A percentile compares a stretch with the other conserved stretches of the same genome.
Evolutionary conservation across 129 eudicot genomes (phyloP).

Genomic region (Pulicaria dysenterica): DNA sequence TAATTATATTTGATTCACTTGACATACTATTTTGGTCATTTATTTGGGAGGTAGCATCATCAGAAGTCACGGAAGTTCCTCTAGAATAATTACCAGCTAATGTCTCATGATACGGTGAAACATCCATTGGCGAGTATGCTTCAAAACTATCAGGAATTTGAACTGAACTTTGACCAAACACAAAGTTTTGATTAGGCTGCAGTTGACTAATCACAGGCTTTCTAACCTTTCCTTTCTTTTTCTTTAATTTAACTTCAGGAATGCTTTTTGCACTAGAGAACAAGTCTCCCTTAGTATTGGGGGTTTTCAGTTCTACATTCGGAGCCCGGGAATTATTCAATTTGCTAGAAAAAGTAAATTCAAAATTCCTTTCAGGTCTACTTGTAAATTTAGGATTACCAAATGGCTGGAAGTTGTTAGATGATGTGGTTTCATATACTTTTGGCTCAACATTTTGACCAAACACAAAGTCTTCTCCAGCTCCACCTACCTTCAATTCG

Average conservation of each 20-base stretch:
- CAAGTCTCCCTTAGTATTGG: conserved; percentile 41
- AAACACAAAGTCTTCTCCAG: conserved; percentile 22
- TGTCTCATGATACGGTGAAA: conserved; percentile 81
- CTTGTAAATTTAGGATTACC: conserved; percentile 29
- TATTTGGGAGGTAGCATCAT: conserved; percentile 37
- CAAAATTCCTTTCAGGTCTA: conserved; percentile 38
- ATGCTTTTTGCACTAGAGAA: conserved; percentile 45
- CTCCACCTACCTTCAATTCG: conserved; percentile 38
- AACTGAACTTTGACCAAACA: conserved; percentile 33
- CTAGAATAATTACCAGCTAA: conserved; percentile 47
- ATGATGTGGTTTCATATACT: conserved; percentile 33
- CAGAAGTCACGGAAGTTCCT: conserved; percentile 70
- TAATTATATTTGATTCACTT: conserved; percentile 42
- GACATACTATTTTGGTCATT: conserved; percentile 44
- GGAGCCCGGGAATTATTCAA: conserved; percentile 39
- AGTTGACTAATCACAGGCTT: conserved; percentile 42
- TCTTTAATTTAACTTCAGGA: conserved; percentile 47
- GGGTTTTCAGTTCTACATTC: conserved; percentile 55
- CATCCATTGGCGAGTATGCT: conserved; percentile 91
- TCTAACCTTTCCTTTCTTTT: conserved; percentile 64
- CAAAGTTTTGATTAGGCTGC: conserved; percentile 31
- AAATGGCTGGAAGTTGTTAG: conserved; percentile 36
- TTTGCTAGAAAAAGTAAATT: conserved; percentile 44
- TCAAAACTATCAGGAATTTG: conserved; percentile 50
- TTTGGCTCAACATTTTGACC: conserved; percentile 24